phyloP scores from a whole-genome alignment of 2,329 filamentous ascomycete species.

The Colletotrichum liriopes region DNA sequence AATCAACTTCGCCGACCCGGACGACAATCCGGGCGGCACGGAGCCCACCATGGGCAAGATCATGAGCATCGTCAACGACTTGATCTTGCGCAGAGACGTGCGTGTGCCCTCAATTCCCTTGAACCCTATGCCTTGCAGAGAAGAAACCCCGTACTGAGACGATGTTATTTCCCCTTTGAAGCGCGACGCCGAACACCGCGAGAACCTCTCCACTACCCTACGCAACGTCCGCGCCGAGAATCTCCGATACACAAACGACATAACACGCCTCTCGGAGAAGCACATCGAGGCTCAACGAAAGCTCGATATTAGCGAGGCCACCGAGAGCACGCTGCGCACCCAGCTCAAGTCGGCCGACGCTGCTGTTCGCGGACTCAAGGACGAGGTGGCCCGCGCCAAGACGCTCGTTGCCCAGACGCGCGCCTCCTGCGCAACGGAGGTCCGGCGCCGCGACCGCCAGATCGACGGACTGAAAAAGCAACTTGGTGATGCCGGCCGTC shows the following conservation, averaged over 20 bases:
- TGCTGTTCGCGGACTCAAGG: slow-evolving; percentile 82
- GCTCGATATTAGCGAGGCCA: slow-evolving; percentile 74
- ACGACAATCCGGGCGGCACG: slow-evolving; percentile 73
- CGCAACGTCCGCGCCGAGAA: slow-evolving; percentile 83
- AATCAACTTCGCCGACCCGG: slow-evolving; percentile 87
- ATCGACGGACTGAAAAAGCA: slow-evolving; percentile 92
- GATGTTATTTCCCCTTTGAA: slow-evolving; percentile 54
- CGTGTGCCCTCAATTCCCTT: slow-evolving; percentile 51
- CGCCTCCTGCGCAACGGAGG: slow-evolving; percentile 89
- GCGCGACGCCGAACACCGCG: slow-evolving; percentile 92
- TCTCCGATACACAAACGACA: slow-evolving; percentile 79
- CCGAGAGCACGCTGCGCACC: slow-evolving; percentile 78
- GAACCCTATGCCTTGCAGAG: not conserved
- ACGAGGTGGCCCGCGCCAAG: slow-evolving; percentile 86
- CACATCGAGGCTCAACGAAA: slow-evolving; percentile 69
- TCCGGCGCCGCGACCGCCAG: slow-evolving; percentile 90
- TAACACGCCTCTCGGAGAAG: slow-evolving; percentile 71
- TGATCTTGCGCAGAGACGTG: slow-evolving; percentile 92
- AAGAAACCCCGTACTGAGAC: slow-evolving; percentile 25
- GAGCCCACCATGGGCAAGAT: slow-evolving; percentile 84
- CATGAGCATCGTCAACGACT: slow-evolving; percentile 94
- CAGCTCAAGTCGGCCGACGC: slow-evolving; percentile 83
- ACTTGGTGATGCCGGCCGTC: slow-evolving; percentile 79
- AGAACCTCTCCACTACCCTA: slow-evolving; percentile 84
- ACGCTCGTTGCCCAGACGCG: slow-evolving; percentile 86